Evolutionary conservation across 1,284 basidiomycete genomes (phyloP), one percentile per base, ranked within the genome.

Genomic region (Malassezia obtusa): DNA sequence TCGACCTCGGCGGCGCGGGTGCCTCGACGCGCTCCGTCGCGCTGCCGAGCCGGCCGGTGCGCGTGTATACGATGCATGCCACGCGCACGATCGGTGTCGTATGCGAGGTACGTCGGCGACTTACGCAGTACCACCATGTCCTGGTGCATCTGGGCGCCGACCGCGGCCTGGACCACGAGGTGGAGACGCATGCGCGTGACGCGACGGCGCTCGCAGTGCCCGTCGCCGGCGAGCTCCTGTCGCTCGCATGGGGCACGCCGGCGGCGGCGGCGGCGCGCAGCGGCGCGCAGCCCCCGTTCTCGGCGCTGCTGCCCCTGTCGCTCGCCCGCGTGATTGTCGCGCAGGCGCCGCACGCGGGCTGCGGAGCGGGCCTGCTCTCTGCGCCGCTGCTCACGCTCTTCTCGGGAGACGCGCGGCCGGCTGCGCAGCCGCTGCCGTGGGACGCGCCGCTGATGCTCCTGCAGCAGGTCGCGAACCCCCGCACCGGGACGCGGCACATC

Each of bases 401-500:
- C 28, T 4, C n/a, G 4, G 32, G 22, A 9, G 19, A 24, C 7
- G 5, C 6, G 14, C 43, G 15, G 4, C 21, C 15, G 12, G 12
- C 12, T 6, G 30, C 40, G 9, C 17, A 21, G n/a, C 30, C 19
- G n/a, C 33, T 40, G 28, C 24, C 25, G 12, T 56, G 53, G 53
- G 31, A 45, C 14, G 43, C 43, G 4, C 21, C 24, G 28, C 19
- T 56, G 4, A 49, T 32, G 11, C 28, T 48, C 10, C 46, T 57
- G 15, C 49, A 57, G 37, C 37, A 36, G 14, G 45, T 57, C 9
- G 33, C 39, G 6, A 57, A 57, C 38, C 50, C 55, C 3, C 55
- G 55, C 31, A 52, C 55, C 22, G 55, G 55, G 35, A 52, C 55
- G 25, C 33, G 41, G 6, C 46, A 57, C 21, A 11, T 57, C 15